Base-by-base conservation (phyloP, 2,329 filamentous ascomycete genomes). In the Trichothecium roseum region DNA sequence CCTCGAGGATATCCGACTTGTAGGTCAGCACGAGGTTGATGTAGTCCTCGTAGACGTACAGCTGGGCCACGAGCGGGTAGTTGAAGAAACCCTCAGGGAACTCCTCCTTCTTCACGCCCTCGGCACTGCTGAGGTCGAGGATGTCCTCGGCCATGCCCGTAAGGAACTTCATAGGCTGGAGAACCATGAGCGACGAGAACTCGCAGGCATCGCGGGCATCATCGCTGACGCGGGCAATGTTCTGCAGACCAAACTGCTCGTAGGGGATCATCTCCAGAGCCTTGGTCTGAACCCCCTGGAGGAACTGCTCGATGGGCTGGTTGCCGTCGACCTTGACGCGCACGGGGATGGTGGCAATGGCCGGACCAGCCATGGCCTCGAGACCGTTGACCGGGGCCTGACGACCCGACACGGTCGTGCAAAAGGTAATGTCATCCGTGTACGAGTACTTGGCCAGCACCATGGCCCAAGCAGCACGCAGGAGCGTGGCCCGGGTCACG, bases 161-260 rank as follows among this genome's bases (percentile, higher is more conserved):
- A 24, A 24, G 20, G 20, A 24, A 24, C 28, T 30, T 14, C n/a
- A 30, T 14, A n/a, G 28, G 28, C 28, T 30, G 28, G 28, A 30
- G n/a, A 30, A 17, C 28, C n/a, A 30, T 14, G 28, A 30, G 28
- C 8, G n/a, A 20, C 14, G 22, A 20, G 18, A 34, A 34, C 8
- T 34, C 20, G 24, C 18, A 34, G n/a, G 32, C 20, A 13, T 16
- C 34, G 13, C 20, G 28, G 17, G 41, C 31, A 15, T 44, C 37
- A 7, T 33, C 22, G 8, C 32, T 38, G 5, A 46, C n/a, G 6
- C 20, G 10, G 4, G 34, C 29, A 17, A 49, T 47, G 5, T 26
- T 34, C 13, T 39, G 38, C 9, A 49, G 37, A 2, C 47, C 46
- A 17, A 37, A 37, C 5, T 49, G 47, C 18, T 49, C 46, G 27